Evolutionary conservation across 164 flowering plant genomes (phyloP), one percentile per base, ranked within the genome.

Genomic region (Magnolia kwangsiensis): DNA sequence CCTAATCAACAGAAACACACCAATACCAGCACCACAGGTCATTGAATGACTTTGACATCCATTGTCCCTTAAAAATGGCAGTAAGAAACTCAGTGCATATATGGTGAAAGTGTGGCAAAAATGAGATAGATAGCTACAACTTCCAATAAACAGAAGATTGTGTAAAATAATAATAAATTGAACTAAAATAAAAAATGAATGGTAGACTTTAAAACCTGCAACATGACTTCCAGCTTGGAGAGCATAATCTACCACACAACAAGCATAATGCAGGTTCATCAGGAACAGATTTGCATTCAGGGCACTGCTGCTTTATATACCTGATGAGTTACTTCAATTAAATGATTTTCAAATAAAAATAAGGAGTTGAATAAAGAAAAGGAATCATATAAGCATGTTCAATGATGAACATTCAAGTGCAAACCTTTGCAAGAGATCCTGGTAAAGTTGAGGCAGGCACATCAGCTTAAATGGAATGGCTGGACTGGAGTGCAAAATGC

Each of bases 351-450:
- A 50, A 13, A 70, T 19, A 58, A 49, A 70, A 27, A 23, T 4
- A 14, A 69, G 16, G 18, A 18, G 45, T 50, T 65, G 67, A 14
- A 24, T 29, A 27, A 70, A 72, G 29, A 55, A 69, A 0, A 20
- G 69, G 14, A 24, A 27, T 67, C 55, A 21, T 19, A 64, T 11
- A 69, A 63, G 72, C 7, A 51, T 67, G 2, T 45, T 29, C 29
- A 16, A 55, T 61, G 51, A 71, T 9, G 37, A 66, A 69, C 8
- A 61, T 69, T 67, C 61, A 37, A 4, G 66, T 69, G 74, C 78
- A 72, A 68, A 96, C 99, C 97, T 94, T 84, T 91, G 93, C 84
- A 96, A 82, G 64, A 92, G 88, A 83, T 94, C 97, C 80, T 96
- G 97, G 84, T 94, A 96, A 50, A 96, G 73, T 76, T 82, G 81